Percentiles rank a stretch among this genome's conserved stretches.
Conservation (phyloP, 371 early-diverging fungal genomes). For the Rhizopus delemar region DNA sequence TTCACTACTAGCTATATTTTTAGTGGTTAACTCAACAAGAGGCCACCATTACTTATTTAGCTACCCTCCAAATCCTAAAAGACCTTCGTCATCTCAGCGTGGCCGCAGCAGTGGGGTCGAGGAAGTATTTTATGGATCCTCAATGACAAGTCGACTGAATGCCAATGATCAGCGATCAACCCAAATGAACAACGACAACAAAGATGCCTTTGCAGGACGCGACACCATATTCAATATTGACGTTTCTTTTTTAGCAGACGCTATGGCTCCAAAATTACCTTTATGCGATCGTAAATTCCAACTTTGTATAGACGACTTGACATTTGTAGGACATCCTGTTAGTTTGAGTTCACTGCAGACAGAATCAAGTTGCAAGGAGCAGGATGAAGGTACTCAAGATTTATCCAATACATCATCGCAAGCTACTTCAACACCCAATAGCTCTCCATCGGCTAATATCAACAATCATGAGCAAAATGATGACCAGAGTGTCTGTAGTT, state of each 20-base stretch:
- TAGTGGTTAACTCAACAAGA: constrained; percentile 69
- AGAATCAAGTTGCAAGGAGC: constrained; percentile 8
- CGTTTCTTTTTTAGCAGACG: constrained; percentile 67
- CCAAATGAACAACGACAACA: neutral
- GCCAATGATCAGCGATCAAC: neutral
- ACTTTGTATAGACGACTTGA: constrained; percentile 75
- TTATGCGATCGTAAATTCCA: constrained; percentile 78
- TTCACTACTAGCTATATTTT: constrained; percentile 57
- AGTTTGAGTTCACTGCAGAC: constrained; percentile 49
- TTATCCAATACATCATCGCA: neutral
- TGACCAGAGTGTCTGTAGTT: neutral
- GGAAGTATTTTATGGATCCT: constrained; percentile 6
- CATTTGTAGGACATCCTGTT: constrained; percentile 75
- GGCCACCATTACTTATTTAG: constrained; percentile 74
- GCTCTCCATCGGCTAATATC: constrained; percentile 38
- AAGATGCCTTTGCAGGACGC: constrained; percentile 42
- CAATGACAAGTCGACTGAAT: constrained; percentile 6
- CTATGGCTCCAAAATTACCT: constrained; percentile 73
- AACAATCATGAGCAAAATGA: constrained; percentile 13
- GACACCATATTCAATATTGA: constrained; percentile 69
- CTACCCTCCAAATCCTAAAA: constrained; percentile 58
- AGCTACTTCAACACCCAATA: neutral
- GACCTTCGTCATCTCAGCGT: constrained; percentile 21
- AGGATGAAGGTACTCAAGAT: neutral
- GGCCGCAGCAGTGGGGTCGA: constrained; percentile 5